Conservation (phyloP, 1,284 basidiomycete species). For the Ganoderma lucidum region DNA sequence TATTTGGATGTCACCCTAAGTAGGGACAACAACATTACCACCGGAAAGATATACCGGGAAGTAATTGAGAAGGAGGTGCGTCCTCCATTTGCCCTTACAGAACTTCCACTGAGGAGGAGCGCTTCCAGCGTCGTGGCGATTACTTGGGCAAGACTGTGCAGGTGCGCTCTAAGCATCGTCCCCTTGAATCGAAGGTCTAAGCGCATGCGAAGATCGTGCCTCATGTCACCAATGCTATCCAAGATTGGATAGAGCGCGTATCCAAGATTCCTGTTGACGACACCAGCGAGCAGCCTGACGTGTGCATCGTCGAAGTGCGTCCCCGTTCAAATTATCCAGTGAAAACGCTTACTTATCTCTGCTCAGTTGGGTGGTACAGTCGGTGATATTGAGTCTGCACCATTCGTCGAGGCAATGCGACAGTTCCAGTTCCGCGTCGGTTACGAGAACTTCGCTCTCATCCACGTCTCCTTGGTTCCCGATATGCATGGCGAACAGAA, state of each 20-base stretch:
- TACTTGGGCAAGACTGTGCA: constrained; percentile 98
- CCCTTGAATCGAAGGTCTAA: neutral
- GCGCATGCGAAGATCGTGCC: constrained; percentile 82
- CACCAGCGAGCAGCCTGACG: constrained; percentile 92
- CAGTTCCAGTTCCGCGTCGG: constrained; percentile 99
- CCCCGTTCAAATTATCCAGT: neutral
- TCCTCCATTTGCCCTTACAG: neutral
- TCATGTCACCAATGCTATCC: constrained; percentile 96
- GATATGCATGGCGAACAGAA: constrained; percentile 99
- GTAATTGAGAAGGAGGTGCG: constrained; percentile 96
- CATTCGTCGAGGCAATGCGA: constrained; percentile 98
- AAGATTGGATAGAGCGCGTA: constrained; percentile 98
- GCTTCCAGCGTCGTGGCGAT: constrained; percentile 85
- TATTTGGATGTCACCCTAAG: constrained; percentile 96
- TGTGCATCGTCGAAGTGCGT: constrained; percentile 94
- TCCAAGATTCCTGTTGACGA: constrained; percentile 95
- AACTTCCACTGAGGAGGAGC: constrained; percentile 24
- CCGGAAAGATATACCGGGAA: constrained; percentile 96
- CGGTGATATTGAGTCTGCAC: constrained; percentile 95
- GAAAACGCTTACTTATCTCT: neutral
- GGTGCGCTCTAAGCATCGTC: constrained; percentile 47
- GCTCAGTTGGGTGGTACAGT: constrained; percentile 92
- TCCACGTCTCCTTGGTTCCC: constrained; percentile 98
- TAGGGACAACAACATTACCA: constrained; percentile 98
- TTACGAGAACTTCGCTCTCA: constrained; percentile 95